Conservation (phyloP, 2,329 filamentous ascomycete species). For the Paraphaeosphaeria minitans region DNA sequence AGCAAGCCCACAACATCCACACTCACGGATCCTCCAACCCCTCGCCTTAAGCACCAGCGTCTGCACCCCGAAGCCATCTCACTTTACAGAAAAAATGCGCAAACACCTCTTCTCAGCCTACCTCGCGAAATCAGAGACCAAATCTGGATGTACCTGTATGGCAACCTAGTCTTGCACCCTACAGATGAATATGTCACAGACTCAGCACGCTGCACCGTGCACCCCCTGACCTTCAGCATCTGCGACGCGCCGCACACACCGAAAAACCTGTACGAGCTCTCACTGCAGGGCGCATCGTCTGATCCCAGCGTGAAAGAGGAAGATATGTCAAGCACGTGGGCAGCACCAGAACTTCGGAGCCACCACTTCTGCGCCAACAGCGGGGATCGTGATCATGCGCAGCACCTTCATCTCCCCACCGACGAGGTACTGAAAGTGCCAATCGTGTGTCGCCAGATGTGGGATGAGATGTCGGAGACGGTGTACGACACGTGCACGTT, state of each 20-base stretch:
- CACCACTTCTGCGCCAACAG: too few species aligned
- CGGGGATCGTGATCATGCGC: too few species aligned
- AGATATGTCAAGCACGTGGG: too few species aligned
- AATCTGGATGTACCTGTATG: background rate
- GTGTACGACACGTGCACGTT: conserved; percentile 1
- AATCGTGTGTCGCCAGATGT: background rate
- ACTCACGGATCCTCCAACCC: too few species aligned
- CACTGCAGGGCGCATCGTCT: background rate
- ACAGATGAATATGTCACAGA: background rate
- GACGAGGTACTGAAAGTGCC: background rate
- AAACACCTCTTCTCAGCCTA: background rate
- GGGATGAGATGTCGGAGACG: background rate
- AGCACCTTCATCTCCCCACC: background rate
- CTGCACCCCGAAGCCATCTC: background rate
- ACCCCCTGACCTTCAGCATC: background rate
- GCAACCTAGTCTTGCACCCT: background rate
- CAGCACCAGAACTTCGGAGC: too few species aligned
- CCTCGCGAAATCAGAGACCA: background rate
- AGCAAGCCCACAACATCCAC: too few species aligned
- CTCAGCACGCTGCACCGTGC: background rate
- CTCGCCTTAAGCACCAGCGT: too few species aligned
- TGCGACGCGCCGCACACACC: background rate
- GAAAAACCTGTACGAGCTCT: background rate
- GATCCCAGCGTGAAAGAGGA: too few species aligned
- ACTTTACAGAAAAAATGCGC: background rate